A percentile compares a stretch with the other conserved stretches of the same genome.
phyloP scores from a whole-genome alignment of 2,329 filamentous ascomycete genomes.

The Fusarium lyarnte region DNA sequence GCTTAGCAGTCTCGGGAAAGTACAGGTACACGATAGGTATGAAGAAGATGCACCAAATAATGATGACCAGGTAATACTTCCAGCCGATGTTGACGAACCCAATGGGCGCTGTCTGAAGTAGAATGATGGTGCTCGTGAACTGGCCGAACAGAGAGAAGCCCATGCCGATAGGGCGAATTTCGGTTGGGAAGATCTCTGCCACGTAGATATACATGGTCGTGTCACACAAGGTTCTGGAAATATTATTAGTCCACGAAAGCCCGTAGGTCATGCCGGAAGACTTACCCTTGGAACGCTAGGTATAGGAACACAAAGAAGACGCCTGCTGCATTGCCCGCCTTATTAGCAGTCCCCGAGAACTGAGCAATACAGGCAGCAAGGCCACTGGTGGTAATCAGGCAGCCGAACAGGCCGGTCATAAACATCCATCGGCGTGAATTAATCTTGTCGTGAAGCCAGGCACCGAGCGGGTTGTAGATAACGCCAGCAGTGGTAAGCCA shows the following conservation, averaged over 20 bases:
- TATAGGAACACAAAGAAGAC: conserved; percentile 58
- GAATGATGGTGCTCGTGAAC: conserved; percentile 56
- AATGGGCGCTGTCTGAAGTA: conserved; percentile 53
- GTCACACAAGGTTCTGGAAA: conserved; percentile 47
- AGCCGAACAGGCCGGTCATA: conserved; percentile 51
- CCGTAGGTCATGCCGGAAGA: rapidly evolving
- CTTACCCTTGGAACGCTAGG: conserved; percentile 55
- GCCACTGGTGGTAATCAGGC: conserved; percentile 48
- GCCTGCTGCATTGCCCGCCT: conserved; percentile 51
- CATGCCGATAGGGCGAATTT: conserved; percentile 61
- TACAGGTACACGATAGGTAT: conserved; percentile 45
- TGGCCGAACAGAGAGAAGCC: conserved; percentile 61
- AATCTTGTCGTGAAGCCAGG: conserved; percentile 58
- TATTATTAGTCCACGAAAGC: rapidly evolving
- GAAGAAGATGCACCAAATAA: conserved; percentile 50
- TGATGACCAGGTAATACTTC: conserved; percentile 61
- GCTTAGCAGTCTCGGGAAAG: conserved; percentile 44
- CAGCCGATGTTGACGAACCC: conserved; percentile 56
- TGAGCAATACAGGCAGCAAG: conserved; percentile 49
- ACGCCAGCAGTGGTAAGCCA: conserved; percentile 58
- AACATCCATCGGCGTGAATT: conserved; percentile 57
- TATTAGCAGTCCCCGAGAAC: conserved; percentile 49
- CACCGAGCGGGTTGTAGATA: conserved; percentile 58
- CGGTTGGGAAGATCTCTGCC: conserved; percentile 54
- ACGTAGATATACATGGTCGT: conserved; percentile 53